Evolutionary conservation across 2,329 filamentous ascomycete genomes (phyloP).

Genomic region (Shiraia sp.): DNA sequence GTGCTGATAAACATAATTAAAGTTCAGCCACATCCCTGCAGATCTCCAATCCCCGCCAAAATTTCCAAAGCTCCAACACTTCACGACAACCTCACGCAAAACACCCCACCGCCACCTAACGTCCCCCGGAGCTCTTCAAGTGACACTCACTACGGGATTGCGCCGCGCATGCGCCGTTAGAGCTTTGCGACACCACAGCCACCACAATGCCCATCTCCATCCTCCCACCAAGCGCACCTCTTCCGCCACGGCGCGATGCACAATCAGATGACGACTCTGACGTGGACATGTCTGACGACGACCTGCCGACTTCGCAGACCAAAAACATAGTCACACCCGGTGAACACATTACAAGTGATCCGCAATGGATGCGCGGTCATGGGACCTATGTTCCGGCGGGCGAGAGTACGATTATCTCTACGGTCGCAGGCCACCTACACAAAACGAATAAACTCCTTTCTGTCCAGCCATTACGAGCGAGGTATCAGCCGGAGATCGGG

Average conservation of each 20-base stretch:
- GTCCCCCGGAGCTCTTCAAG: neutral
- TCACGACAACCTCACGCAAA: neutral
- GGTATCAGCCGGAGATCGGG: constrained; percentile 94
- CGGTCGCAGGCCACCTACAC: constrained; percentile 85
- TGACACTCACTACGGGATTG: neutral
- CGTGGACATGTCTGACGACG: constrained; percentile 52
- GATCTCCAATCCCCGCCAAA: constrained; percentile 30
- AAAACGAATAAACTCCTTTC: constrained; percentile 97
- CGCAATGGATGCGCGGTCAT: constrained; percentile 98
- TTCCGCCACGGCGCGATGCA: constrained; percentile 33
- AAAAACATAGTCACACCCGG: constrained; percentile 80
- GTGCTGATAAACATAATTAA: constrained; percentile 3
- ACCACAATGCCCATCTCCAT: constrained; percentile 63
- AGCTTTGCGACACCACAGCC: neutral
- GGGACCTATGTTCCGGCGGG: constrained; percentile 76
- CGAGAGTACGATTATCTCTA: constrained; percentile 76
- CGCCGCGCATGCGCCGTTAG: neutral
- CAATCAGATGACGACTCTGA: constrained; percentile 54
- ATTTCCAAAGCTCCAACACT: constrained; percentile 26
- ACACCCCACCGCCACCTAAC: neutral
- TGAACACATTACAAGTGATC: constrained; percentile 82
- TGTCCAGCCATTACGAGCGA: constrained; percentile 83
- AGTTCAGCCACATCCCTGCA: constrained; percentile 13
- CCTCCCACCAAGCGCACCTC: constrained; percentile 53
- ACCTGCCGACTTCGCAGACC: constrained; percentile 25